These are phyloP conservation scores for Puya raimondii DNA, from an alignment of 176 grass and related monocot genomes.

Conservation along the genomic window DNA sequence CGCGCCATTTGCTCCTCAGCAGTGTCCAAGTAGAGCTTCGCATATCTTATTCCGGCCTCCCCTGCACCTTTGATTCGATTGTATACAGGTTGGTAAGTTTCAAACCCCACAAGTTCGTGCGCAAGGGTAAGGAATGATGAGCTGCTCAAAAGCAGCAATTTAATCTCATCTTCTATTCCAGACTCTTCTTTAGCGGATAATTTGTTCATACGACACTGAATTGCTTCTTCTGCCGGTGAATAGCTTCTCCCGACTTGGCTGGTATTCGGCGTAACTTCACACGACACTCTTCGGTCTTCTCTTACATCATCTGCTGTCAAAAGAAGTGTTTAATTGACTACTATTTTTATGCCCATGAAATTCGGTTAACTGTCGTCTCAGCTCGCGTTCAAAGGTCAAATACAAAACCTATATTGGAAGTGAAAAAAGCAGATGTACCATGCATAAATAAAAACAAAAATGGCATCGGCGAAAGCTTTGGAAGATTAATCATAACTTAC, in stretches of 20 bases:
- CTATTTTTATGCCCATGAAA: not conserved
- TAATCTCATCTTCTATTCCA: slow-evolving; percentile 42
- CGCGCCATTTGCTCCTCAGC: slow-evolving; percentile 44
- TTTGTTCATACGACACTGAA: slow-evolving; percentile 6
- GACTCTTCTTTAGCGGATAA: slow-evolving; percentile 7
- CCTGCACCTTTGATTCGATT: slow-evolving; percentile 6
- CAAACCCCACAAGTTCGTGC: slow-evolving; percentile 19
- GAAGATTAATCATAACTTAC: not conserved
- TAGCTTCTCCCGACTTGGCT: slow-evolving; percentile 9
- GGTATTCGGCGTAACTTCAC: slow-evolving; percentile 27
- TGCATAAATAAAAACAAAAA: not conserved
- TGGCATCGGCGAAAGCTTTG: not conserved
- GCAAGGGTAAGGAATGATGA: slow-evolving; percentile 29
- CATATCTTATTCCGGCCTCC: slow-evolving; percentile 13
- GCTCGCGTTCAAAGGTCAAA: slow-evolving; percentile 6
- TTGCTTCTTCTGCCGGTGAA: slow-evolving; percentile 17
- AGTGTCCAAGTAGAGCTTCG: slow-evolving; percentile 35
- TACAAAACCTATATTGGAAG: slow-evolving; percentile 17
- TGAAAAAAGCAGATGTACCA: slow-evolving; percentile 1
- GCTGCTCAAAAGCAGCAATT: slow-evolving; percentile 42
- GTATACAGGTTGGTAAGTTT: not conserved
- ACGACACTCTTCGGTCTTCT: slow-evolving; percentile 26
- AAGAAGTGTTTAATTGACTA: slow-evolving; percentile 1
- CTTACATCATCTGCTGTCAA: slow-evolving; percentile 22
- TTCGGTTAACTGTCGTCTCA: slow-evolving; percentile 8